phyloP scores from a whole-genome alignment of 106 monocot species.

The Hemerocallis citrina region DNA sequence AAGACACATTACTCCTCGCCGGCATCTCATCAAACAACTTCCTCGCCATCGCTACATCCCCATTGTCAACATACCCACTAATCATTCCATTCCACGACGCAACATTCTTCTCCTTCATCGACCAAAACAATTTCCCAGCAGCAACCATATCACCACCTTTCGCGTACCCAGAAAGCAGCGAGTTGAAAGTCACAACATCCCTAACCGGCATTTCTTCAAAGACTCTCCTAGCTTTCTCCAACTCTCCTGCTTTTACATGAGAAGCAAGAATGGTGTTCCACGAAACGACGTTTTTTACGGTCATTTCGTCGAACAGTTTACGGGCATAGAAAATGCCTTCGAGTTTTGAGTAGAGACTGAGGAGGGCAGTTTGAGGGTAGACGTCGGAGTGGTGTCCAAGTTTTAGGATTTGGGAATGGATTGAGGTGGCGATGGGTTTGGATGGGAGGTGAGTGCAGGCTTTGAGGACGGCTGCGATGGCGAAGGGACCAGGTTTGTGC shows the following conservation, averaged over 20 bases:
- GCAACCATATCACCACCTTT: constrained; percentile 30
- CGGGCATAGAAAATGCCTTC: constrained; percentile 9
- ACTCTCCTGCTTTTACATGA: constrained; percentile 15
- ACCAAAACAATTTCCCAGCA: constrained; percentile 21
- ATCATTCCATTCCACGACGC: constrained; percentile 68
- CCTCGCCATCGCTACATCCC: constrained; percentile 31
- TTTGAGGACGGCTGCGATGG: constrained; percentile 50
- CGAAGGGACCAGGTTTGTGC: constrained; percentile 26
- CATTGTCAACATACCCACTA: constrained; percentile 20
- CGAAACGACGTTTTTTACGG: constrained; percentile 22
- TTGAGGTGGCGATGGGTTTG: constrained; percentile 16
- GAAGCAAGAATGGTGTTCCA: constrained; percentile 46
- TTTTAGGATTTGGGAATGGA: constrained; percentile 50
- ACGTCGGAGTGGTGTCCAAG: constrained; percentile 41
- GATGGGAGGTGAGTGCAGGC: constrained; percentile 29
- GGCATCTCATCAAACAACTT: constrained; percentile 47
- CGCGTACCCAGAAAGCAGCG: constrained; percentile 44
- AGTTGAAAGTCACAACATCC: constrained; percentile 63
- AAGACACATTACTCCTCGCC: constrained; percentile 39
- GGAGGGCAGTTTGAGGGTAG: constrained; percentile 46
- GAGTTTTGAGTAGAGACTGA: constrained; percentile 39
- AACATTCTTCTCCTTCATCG: constrained; percentile 43
- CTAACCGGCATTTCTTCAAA: constrained; percentile 52
- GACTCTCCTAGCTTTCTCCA: constrained; percentile 20
- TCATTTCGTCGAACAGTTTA: constrained; percentile 36